Base-by-base conservation (phyloP, 2,329 filamentous ascomycete species). In the Ophiostoma triangulosporum region DNA sequence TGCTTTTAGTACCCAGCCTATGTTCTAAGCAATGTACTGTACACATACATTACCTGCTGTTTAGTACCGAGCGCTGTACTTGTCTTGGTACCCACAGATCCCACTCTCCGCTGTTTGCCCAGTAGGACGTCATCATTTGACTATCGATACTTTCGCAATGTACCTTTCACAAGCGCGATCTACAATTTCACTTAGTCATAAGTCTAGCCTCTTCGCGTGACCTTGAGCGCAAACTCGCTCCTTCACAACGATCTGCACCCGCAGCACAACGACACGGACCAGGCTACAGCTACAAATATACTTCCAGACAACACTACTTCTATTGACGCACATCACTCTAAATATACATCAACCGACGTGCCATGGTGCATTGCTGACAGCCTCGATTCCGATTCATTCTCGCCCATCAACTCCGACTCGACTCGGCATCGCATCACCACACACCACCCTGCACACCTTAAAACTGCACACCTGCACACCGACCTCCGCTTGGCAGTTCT, bases 51-150 rank as follows among this genome's bases (percentile, higher is more conserved):
- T n/a, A n/a, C n/a, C n/a, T n/a, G n/a, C n/a, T n/a, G n/a, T n/a
- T n/a, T n/a, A n/a, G n/a, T n/a, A n/a, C n/a, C n/a, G n/a, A n/a
- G 52, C 48, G 26, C 14, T 50, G 26, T 50, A 26, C 20, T 27
- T 46, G 26, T 33, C 31, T 36, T 45, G 52, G 43, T 35, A 33
- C 11, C 33, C 38, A 24, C 20, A 49, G 53, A 49, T 45, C 49
- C 43, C 49, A 51, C 53, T 35, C 20, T 12, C 14, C 22, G 14
- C 11, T 20, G 29, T 49, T 33, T 52, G 54, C 45, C 54, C 50
- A 55, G 54, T 55, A 45, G 54, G 50, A 55, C 45, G 54, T 55
- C 54, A 55, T 55, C 32, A 43, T 52, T 32, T 40, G 26, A 24
- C 45, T 26, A 27, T 43, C 38, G 38, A 14, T 43, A 43, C 38